Conservation (phyloP, 768 basidiomycete genomes). For the Flagelloscypha sp. region DNA sequence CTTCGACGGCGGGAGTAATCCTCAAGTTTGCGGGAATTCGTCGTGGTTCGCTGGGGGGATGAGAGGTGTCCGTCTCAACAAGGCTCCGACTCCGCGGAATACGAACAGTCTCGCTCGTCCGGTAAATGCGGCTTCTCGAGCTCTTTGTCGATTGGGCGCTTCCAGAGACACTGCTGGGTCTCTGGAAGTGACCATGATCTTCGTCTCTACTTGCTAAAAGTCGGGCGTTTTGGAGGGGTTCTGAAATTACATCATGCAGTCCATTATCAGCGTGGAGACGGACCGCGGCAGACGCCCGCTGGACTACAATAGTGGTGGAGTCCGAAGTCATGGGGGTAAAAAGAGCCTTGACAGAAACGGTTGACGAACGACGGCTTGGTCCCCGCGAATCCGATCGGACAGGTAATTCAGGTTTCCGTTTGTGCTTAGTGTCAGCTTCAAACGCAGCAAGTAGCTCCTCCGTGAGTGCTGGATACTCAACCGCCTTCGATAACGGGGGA, state of each 20-base stretch:
- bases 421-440: constrained; percentile 21
- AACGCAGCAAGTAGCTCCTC: constrained; percentile 29
- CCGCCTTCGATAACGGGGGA: constrained; percentile 32
- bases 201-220: constrained; percentile 55
- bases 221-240: constrained; percentile 60
- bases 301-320: constrained; percentile 52
- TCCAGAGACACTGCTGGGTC: too few relatives aligned
- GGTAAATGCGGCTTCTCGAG: too few relatives aligned
- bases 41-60: too few relatives aligned
- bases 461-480: constrained; percentile 24
- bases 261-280: constrained; percentile 70
- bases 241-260: constrained; percentile 75
- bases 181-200: too few relatives aligned
- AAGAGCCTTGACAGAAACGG: constrained; percentile 54
- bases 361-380: constrained; percentile 52
- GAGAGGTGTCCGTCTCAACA: too few relatives aligned
- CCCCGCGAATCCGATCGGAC: constrained; percentile 14
- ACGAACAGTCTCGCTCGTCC: too few relatives aligned
- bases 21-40: constrained; percentile 4
- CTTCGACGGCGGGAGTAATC: constrained; percentile 15
- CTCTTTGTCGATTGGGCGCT: too few relatives aligned
- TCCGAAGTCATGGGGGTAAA: constrained; percentile 46
- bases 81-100: too few relatives aligned
- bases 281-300: constrained; percentile 56
- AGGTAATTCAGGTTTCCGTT: constrained; percentile 3